Evolutionary conservation across 1,284 basidiomycete genomes (phyloP).

Genomic region (Malassezia dermatis): DNA sequence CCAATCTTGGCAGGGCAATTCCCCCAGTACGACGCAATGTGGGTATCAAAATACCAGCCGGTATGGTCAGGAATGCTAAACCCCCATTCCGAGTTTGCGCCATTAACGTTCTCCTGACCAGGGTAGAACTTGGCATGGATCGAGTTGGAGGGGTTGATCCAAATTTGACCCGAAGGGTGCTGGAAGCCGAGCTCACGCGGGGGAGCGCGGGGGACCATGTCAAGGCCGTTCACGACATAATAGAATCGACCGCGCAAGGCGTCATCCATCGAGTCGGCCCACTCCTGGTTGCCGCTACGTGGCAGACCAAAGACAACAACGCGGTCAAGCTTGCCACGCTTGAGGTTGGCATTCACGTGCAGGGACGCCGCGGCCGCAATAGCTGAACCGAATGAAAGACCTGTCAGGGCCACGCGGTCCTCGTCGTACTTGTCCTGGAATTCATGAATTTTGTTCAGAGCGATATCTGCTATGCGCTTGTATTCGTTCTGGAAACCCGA

Average conservation of each 20-base stretch:
- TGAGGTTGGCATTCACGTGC: constrained; percentile 15
- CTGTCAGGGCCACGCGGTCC: constrained; percentile 11
- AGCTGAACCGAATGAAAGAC: constrained; percentile 16
- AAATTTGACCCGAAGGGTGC: constrained; percentile 18
- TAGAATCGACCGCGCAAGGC: not conserved
- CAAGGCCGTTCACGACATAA: constrained; percentile 17
- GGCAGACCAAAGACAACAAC: constrained; percentile 13
- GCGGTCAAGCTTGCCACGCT: constrained; percentile 14
- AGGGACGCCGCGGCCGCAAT: not conserved
- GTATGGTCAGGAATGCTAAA: constrained; percentile 14
- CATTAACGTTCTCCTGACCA: constrained; percentile 19
- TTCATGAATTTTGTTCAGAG: constrained; percentile 1
- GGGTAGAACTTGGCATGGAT: constrained; percentile 11
- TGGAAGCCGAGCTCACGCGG: constrained; percentile 18
- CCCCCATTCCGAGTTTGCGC: constrained; percentile 4
- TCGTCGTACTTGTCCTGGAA: constrained; percentile 11
- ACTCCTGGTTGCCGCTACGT: constrained; percentile 17
- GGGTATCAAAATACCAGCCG: constrained; percentile 13
- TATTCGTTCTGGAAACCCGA: constrained; percentile 13
- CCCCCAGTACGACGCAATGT: constrained; percentile 5
- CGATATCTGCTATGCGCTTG: not conserved
- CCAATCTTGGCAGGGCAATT: constrained; percentile 8
- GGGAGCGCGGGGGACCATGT: constrained; percentile 12
- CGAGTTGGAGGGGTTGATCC: constrained; percentile 19
- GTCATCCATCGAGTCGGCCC: constrained; percentile 17